Percentiles rank a stretch among this genome's conserved stretches.
Evolutionary conservation across 1,284 basidiomycete genomes (phyloP).

Genomic region (Meira miltonrushii): DNA sequence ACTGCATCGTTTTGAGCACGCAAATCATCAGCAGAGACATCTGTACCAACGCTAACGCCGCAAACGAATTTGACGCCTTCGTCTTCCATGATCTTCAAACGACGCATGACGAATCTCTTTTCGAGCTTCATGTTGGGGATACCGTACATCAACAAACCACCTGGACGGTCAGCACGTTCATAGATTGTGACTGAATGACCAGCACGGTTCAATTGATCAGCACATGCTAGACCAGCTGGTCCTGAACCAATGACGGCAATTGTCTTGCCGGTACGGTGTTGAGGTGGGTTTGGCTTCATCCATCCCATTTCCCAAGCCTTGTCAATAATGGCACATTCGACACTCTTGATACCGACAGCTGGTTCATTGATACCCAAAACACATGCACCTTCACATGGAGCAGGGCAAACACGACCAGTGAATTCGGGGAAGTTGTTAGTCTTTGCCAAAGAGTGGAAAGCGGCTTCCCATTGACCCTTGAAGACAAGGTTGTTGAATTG

Average conservation of each 20-base stretch:
- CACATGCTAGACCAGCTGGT: slow-evolving; percentile 44
- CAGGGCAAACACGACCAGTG: slow-evolving; percentile 50
- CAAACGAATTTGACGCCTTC: slow-evolving; percentile 45
- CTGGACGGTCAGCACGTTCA: slow-evolving; percentile 47
- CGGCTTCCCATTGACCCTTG: slow-evolving; percentile 50
- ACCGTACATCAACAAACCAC: slow-evolving; percentile 49
- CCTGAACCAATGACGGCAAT: slow-evolving; percentile 47
- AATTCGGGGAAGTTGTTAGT: slow-evolving; percentile 52
- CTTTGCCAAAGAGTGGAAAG: slow-evolving; percentile 45
- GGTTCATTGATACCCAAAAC: slow-evolving; percentile 47
- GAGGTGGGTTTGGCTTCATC: slow-evolving; percentile 44
- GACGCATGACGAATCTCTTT: slow-evolving; percentile 45
- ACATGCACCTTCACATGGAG: slow-evolving; percentile 49
- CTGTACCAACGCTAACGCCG: slow-evolving; percentile 37
- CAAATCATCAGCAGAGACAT: slow-evolving; percentile 42
- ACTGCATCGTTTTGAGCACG: slow-evolving; percentile 45
- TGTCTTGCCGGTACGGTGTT: slow-evolving; percentile 48
- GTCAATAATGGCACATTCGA: slow-evolving; percentile 51
- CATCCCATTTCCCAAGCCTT: slow-evolving; percentile 46
- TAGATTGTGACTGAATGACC: slow-evolving; percentile 50
- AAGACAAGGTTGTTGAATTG: slow-evolving; percentile 52
- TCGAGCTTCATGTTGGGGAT: slow-evolving; percentile 53
- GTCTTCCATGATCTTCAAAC: slow-evolving; percentile 47
- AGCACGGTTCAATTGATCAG: slow-evolving; percentile 49
- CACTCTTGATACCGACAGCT: slow-evolving; percentile 49